Conservation (phyloP, 169 alveolate species). For the Plasmodium blacklocki region DNA sequence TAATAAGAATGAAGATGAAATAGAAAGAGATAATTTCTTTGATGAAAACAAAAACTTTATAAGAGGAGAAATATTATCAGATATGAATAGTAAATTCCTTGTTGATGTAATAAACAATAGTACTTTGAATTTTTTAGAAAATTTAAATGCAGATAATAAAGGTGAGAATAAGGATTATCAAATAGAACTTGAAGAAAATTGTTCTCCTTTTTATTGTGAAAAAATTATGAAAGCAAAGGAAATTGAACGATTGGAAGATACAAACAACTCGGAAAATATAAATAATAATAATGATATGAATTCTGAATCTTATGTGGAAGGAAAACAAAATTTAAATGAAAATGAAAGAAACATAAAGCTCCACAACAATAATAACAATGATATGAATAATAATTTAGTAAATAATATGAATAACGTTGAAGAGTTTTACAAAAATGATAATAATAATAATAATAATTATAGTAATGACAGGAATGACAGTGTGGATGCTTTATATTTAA, state of each 20-base stretch:
- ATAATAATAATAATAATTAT: background rate
- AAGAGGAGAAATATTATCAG: slow-evolving; percentile 22
- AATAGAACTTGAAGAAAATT: slow-evolving; percentile 49
- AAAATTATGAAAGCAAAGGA: slow-evolving; percentile 64
- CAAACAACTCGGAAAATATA: background rate
- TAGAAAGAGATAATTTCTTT: slow-evolving; percentile 10
- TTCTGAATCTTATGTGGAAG: background rate
- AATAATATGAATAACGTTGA: background rate
- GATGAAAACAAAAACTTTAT: slow-evolving; percentile 38
- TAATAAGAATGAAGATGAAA: background rate
- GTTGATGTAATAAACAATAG: slow-evolving; percentile 33
- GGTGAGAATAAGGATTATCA: slow-evolving; percentile 25
- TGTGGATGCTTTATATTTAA: slow-evolving; percentile 3
- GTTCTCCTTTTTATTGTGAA: slow-evolving; percentile 65
- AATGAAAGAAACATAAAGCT: slow-evolving; percentile 18
- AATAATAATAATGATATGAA: background rate
- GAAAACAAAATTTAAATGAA: background rate
- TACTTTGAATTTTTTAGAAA: slow-evolving; percentile 27
- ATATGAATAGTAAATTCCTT: slow-evolving; percentile 19
- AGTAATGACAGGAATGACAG: background rate
- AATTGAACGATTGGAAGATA: background rate
- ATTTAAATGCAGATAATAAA: slow-evolving; percentile 2
- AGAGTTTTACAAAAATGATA: background rate
- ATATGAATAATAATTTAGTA: background rate
- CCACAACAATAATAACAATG: background rate